Evolutionary conservation across 805 yeast species (phyloP).

Genomic region (Tetrapisispora namnaoensis): DNA sequence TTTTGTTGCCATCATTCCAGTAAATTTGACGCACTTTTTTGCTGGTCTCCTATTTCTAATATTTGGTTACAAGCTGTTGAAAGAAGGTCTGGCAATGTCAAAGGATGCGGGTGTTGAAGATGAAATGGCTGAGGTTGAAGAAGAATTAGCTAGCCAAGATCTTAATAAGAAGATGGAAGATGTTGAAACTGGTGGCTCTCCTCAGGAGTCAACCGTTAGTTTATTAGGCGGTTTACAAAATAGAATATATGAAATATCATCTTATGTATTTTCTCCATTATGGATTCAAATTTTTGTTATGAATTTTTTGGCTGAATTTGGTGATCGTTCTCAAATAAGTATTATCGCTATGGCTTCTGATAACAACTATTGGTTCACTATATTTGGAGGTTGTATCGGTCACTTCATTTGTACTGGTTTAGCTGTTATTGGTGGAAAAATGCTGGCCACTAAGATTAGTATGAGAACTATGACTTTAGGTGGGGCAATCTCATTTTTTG

Average conservation of each 20-base stretch:
- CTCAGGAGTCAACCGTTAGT: slow-evolving; percentile 5
- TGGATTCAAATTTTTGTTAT: slow-evolving; percentile 92
- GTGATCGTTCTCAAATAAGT: slow-evolving; percentile 96
- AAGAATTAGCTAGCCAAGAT: slow-evolving; percentile 65
- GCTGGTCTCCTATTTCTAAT: slow-evolving; percentile 77
- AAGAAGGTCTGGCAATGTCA: slow-evolving; percentile 78
- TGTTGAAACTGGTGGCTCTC: slow-evolving; percentile 47
- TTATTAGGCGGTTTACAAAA: slow-evolving; percentile 10
- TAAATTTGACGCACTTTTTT: slow-evolving; percentile 64
- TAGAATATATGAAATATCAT: slow-evolving; percentile 47
- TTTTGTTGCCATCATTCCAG: slow-evolving; percentile 73
- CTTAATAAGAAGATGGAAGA: slow-evolving; percentile 41
- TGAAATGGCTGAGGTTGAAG: slow-evolving; percentile 94
- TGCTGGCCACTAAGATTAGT: slow-evolving; percentile 79
- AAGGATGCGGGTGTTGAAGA: slow-evolving; percentile 83
- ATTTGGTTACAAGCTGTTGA: slow-evolving; percentile 66
- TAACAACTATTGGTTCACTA: slow-evolving; percentile 79
- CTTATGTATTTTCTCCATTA: slow-evolving; percentile 66
- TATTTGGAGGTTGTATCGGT: slow-evolving; percentile 81
- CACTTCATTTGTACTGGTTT: slow-evolving; percentile 79
- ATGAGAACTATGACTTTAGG: slow-evolving; percentile 87
- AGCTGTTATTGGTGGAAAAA: slow-evolving; percentile 91
- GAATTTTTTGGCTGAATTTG: slow-evolving; percentile 98
- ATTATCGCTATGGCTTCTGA: slow-evolving; percentile 99
- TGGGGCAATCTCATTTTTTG: slow-evolving; percentile 78